Conservation (phyloP, 2,329 filamentous ascomycete genomes). For the Saccharata proteae region DNA sequence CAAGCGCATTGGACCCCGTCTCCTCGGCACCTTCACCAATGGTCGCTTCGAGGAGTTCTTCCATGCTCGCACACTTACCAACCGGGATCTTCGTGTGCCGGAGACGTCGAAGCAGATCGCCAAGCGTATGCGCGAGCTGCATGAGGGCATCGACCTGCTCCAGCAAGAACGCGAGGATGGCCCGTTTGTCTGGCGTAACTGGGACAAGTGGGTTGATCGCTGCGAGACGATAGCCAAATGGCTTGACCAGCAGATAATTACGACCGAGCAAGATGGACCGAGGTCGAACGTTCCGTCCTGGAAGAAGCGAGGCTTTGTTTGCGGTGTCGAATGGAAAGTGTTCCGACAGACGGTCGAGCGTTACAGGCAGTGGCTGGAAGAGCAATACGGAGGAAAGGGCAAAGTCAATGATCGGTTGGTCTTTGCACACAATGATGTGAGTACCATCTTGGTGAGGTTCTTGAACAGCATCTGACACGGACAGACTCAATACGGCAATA, state of each 20-base stretch:
- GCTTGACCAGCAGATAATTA: constrained; percentile 49
- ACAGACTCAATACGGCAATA: constrained; percentile 98
- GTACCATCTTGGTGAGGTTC: constrained; percentile 18
- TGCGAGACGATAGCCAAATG: constrained; percentile 49
- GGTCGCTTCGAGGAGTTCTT: constrained; percentile 94
- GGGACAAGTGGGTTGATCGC: constrained; percentile 77
- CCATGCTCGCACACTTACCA: constrained; percentile 68
- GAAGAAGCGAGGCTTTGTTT: constrained; percentile 63
- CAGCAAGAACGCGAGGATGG: constrained; percentile 65
- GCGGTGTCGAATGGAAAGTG: constrained; percentile 67
- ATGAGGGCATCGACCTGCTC: constrained; percentile 82
- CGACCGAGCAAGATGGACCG: background rate
- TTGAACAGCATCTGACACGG: background rate
- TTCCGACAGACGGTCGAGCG: constrained; percentile 66
- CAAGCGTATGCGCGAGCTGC: constrained; percentile 92
- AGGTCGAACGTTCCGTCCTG: constrained; percentile 36
- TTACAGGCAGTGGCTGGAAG: constrained; percentile 64
- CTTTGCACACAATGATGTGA: constrained; percentile 95
- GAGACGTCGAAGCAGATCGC: constrained; percentile 87
- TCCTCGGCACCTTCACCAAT: constrained; percentile 87
- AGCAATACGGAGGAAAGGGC: constrained; percentile 54
- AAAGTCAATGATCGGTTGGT: constrained; percentile 64
- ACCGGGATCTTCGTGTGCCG: constrained; percentile 62
- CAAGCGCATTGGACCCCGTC: constrained; percentile 83
- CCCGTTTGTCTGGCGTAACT: constrained; percentile 79